Base-by-base conservation (phyloP, 345 rosid genomes). In the Hibiscus mutabilis region DNA sequence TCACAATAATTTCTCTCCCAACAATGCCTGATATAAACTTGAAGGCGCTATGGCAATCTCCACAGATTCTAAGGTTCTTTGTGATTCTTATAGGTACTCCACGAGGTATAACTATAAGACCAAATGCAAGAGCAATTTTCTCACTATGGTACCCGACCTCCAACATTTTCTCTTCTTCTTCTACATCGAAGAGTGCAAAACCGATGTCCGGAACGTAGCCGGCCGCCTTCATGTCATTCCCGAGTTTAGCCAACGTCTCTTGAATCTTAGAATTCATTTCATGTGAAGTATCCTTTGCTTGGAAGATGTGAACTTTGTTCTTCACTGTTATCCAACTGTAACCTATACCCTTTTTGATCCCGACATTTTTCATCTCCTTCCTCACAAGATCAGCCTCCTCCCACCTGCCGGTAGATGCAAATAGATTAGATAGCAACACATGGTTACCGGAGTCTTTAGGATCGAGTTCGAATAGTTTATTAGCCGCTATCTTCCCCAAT, bases 61-160 rank as follows among this genome's bases (percentile, higher is more conserved):
- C 97, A 7, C 97, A 93, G 57, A 91, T 93, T 71, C 97, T 80
- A 58, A 91, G 96, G 70, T 93, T 91, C 74, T 91, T 91, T 24
- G 87, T 89, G 76, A 93, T 93, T 71, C 97, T 82, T 21, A 91
- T 81, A 3, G 98, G 98, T 3, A 86, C 74, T 58, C 86, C 84
- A 3, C 75, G 62, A 33, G 88, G 91, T 19, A 93, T 62, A 51
- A 87, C 79, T 33, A 91, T 33, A 19, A 93, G 85, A 49, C 92
- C 93, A 71, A 89, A 93, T 0, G 98, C 94, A 59, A 93, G 78
- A 61, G 98, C 94, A 60, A 88, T 74, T 80, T 93, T 93, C 90
- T 93, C 96, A 2, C 96, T 89, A 70, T 91, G 98, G 79, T 82
- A 65, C 52, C 85, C 81, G 31, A 89, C 97, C 83, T 91, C 94